phyloP scores from a whole-genome alignment of 805 yeast genomes.

The Kregervanrija pseudodelftensis region DNA sequence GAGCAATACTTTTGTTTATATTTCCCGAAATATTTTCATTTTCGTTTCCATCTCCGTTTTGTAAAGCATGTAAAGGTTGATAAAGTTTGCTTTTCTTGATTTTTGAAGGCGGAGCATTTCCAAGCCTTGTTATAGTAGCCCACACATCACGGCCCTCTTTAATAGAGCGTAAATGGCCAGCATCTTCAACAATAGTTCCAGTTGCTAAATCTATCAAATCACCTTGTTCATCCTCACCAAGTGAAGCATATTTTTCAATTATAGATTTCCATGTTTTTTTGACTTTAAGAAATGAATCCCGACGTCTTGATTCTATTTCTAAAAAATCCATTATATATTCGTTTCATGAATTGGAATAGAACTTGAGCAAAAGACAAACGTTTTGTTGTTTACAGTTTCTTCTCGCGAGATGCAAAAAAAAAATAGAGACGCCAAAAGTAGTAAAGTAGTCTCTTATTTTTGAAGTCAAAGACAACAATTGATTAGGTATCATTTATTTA shows the following conservation, averaged over 20 bases:
- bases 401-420: neutral
- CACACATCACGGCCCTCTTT: slow-evolving; percentile 27
- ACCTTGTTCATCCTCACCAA: slow-evolving; percentile 45
- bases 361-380: too few relatives aligned
- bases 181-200: slow-evolving; percentile 56
- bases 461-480: too few relatives aligned
- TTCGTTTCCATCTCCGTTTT: neutral
- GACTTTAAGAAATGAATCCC: slow-evolving; percentile 15
- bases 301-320: neutral
- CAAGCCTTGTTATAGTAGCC: slow-evolving; percentile 13
- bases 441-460: too few relatives aligned
- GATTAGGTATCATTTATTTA: too few relatives aligned
- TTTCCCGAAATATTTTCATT: slow-evolving; percentile 1
- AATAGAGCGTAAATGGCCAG: slow-evolving; percentile 60
- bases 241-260: slow-evolving; percentile 41
- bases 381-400: too few relatives aligned
- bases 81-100: neutral
- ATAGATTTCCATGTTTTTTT: slow-evolving; percentile 41
- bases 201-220: slow-evolving; percentile 60
- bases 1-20: neutral
- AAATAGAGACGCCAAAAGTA: too few relatives aligned
- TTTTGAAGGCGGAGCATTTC: neutral
- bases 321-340: too few relatives aligned
- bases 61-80: neutral
- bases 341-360: too few relatives aligned